Evolutionary conservation across 805 yeast genomes (phyloP).

Genomic region (Sporopachydermia lactativora): DNA sequence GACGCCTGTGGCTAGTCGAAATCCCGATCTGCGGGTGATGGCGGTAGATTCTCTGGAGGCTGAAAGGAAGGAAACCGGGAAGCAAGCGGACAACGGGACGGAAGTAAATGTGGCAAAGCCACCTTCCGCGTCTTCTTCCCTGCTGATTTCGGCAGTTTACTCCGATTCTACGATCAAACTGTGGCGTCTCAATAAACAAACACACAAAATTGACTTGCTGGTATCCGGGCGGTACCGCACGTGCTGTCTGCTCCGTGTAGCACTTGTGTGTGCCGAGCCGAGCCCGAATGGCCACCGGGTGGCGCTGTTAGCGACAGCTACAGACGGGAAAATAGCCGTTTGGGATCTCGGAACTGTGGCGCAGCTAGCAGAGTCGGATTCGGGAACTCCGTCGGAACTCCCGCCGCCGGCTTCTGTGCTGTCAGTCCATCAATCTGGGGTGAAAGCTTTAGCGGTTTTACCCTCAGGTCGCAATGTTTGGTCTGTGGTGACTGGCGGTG

Average conservation of each 20-base stretch:
- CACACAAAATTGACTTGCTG: slow-evolving; percentile 28
- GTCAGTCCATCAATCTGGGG: slow-evolving; percentile 73
- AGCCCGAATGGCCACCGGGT: slow-evolving; percentile 11
- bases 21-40: slow-evolving; percentile 85
- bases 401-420: slow-evolving; percentile 22
- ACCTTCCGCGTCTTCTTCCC: too few species aligned
- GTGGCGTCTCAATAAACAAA: slow-evolving; percentile 35
- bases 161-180: slow-evolving; percentile 70
- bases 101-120: too few species aligned
- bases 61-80: slow-evolving; percentile 9
- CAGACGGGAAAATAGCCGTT: slow-evolving; percentile 66
- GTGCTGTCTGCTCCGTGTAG: slow-evolving; percentile 62
- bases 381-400: slow-evolving; percentile 3
- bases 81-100: too few species aligned
- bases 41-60: slow-evolving; percentile 47
- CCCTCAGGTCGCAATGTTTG: slow-evolving; percentile 6
- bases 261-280: slow-evolving; percentile 23
- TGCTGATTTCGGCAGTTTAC: slow-evolving; percentile 55
- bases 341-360: slow-evolving; percentile 34
- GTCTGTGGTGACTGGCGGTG: slow-evolving; percentile 70
- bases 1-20: slow-evolving; percentile 38
- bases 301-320: slow-evolving; percentile 45
- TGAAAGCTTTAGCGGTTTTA: slow-evolving; percentile 41
- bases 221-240: slow-evolving; percentile 43
- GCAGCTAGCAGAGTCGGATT: slow-evolving; percentile 3